These are phyloP conservation scores for Priceomyces fermenticarens DNA, from an alignment of 805 yeast species.

Conservation along the genomic window DNA sequence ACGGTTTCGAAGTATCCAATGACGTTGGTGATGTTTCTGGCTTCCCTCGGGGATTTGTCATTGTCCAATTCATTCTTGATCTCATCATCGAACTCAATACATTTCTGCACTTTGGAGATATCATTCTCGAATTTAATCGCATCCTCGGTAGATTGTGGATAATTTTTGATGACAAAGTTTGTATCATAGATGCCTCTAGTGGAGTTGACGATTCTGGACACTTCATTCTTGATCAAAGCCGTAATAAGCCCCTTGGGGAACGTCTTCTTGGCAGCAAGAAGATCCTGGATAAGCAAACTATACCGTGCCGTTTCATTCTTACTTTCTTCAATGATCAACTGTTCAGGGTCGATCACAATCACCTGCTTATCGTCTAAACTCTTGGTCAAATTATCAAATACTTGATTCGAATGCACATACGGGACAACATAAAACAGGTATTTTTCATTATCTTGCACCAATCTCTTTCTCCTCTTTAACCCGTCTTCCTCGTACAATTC, in stretches of 20 bases:
- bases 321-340: conserved; percentile 46
- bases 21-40: conserved; percentile 42
- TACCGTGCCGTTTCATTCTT: conserved; percentile 43
- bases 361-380: conserved; percentile 20
- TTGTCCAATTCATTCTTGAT: conserved; percentile 17
- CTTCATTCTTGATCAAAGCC: conserved; percentile 43
- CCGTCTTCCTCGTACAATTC: conserved; percentile 48
- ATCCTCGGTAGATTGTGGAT: conserved; percentile 61
- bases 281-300: conserved; percentile 50
- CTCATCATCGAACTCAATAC: conserved; percentile 35
- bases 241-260: conserved; percentile 49
- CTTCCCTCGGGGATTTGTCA: conserved; percentile 15
- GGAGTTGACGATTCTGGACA: conserved; percentile 32
- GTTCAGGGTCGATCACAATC: conserved; percentile 49
- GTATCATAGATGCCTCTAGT: conserved; percentile 39
- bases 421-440: conserved; percentile 43
- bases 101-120: conserved; percentile 46
- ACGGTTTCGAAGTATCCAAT: conserved; percentile 67
- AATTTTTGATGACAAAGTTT: conserved; percentile 51
- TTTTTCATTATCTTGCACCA: conserved; percentile 40
- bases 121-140: conserved; percentile 74
- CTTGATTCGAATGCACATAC: conserved; percentile 17
- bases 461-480: conserved; percentile 46
- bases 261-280: conserved; percentile 22
- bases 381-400: conserved; percentile 16